Evolutionary conservation across 208 protist species (phyloP), one percentile per base, ranked within the genome.

Genomic region (Leishmania guyanensis): DNA sequence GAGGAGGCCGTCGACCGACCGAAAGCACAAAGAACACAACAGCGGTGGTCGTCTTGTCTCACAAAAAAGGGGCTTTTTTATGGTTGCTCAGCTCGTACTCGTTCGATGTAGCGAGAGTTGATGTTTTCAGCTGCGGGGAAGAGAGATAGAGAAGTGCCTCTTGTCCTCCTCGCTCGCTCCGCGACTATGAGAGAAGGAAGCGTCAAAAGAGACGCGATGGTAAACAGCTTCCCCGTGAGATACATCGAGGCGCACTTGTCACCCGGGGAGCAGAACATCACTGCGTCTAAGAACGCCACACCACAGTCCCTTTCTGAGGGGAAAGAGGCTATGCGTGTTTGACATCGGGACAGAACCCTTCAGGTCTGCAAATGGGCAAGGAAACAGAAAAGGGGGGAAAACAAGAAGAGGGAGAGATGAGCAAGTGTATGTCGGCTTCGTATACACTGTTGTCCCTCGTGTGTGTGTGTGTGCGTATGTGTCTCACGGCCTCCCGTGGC

Each of bases 121-220:
- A 46, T 29, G 5, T 2, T 29, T n/a, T 72, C 22, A 46, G 22
- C 17, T 5, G 36, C n/a, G 22, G 68, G 68, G 22, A 72, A 33
- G 43, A 53, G 8, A 29, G 5, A 33, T 8, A 3, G 39, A 53
- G 12, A 43, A 29, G 22, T 50, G 33, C 33, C 68, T 48, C 65
- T 26, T 22, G 33, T 39, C n/a, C 65, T 43, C 36, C 16, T 33
- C 65, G 64, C 60, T 65, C 29, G 56, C 12, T 39, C 0, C 65
- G 65, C n/a, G 4, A 16, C n/a, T 43, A 36, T 66, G 68, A 76
- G 71, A 43, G 43, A 70, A 82, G 16, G 62, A 60, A 78, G 64
- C 17, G 10, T 50, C 8, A 69, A 36, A 53, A 51, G 39, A 17
- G 39, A 53, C 33, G 54, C 54, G n/a, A 65, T 69, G 58, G 53